Conservation (phyloP, 352 stramenopile species). For the Aphanomyces euteiches region DNA sequence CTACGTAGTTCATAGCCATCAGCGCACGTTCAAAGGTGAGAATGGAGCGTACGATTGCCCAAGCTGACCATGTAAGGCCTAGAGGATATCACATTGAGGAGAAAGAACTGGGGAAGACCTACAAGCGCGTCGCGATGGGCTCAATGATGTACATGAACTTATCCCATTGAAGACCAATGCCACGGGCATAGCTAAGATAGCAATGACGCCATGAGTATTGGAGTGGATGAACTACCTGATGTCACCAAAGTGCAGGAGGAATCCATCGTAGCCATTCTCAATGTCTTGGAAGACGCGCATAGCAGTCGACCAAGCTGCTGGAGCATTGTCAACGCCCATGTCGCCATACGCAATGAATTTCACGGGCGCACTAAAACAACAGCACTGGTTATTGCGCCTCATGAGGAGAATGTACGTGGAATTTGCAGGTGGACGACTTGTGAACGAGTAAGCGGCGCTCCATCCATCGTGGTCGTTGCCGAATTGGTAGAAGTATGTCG, state of each 20-base stretch:
- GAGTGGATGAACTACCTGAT: slow-evolving; percentile 44
- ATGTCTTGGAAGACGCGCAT: slow-evolving; percentile 55
- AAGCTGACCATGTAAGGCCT: slow-evolving; percentile 79
- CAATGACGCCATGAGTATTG: no score
- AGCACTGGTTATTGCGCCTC: not conserved
- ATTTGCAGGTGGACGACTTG: slow-evolving; percentile 36
- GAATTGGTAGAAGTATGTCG: slow-evolving; percentile 74
- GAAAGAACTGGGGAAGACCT: slow-evolving; percentile 24
- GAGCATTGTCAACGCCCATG: slow-evolving; percentile 65
- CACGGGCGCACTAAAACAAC: slow-evolving; percentile 35
- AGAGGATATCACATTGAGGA: slow-evolving; percentile 13
- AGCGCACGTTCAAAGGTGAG: not conserved
- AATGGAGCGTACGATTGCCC: slow-evolving; percentile 52
- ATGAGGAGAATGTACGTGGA: slow-evolving; percentile 30
- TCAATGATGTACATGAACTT: slow-evolving; percentile 74
- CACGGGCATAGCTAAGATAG: slow-evolving; percentile 52
- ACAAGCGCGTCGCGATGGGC: slow-evolving; percentile 60
- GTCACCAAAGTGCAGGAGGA: slow-evolving; percentile 72
- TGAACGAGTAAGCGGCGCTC: slow-evolving; percentile 61
- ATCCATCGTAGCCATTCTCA: slow-evolving; percentile 57
- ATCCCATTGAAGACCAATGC: slow-evolving; percentile 61
- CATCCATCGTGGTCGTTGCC: slow-evolving; percentile 60
- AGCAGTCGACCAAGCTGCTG: slow-evolving; percentile 54
- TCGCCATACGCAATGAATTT: slow-evolving; percentile 75
- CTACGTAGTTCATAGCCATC: slow-evolving; percentile 29